phyloP scores from a whole-genome alignment of 345 rosid genomes.

The Salix arbutifolia region DNA sequence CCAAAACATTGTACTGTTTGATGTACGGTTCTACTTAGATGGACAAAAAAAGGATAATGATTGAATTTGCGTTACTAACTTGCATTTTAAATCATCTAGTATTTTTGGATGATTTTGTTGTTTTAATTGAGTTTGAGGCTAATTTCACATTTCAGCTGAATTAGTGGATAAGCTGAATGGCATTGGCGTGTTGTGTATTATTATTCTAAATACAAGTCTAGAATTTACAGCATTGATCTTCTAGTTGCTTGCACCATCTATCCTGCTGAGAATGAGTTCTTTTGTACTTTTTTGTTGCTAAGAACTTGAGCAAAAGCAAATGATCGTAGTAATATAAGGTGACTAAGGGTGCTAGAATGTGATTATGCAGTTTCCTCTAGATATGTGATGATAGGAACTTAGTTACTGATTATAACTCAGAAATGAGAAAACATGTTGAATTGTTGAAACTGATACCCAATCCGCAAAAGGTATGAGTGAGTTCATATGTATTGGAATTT shows the following conservation, averaged over 20 bases:
- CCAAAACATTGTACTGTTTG: background rate
- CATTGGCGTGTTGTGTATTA: background rate
- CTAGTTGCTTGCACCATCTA: constrained; percentile 3
- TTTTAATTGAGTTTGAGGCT: background rate
- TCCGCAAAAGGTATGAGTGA: background rate
- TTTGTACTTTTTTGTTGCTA: background rate
- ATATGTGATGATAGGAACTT: background rate
- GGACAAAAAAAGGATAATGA: background rate
- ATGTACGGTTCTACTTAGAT: background rate
- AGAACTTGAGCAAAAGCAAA: background rate
- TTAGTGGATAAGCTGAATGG: background rate
- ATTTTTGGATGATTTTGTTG: background rate
- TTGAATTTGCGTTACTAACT: background rate
- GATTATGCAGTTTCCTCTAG: background rate
- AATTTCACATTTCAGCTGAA: background rate
- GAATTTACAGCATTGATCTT: background rate
- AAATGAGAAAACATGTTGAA: background rate
- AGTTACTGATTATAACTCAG: background rate
- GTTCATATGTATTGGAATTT: background rate
- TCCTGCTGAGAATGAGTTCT: background rate
- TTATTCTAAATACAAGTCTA: background rate
- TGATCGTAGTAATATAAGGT: background rate
- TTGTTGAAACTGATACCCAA: background rate
- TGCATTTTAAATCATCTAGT: too few species aligned
- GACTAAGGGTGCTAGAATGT: background rate